These are phyloP conservation scores for Calophaca sinica DNA, from an alignment of 306 rosid genomes.

Conservation along the genomic window DNA sequence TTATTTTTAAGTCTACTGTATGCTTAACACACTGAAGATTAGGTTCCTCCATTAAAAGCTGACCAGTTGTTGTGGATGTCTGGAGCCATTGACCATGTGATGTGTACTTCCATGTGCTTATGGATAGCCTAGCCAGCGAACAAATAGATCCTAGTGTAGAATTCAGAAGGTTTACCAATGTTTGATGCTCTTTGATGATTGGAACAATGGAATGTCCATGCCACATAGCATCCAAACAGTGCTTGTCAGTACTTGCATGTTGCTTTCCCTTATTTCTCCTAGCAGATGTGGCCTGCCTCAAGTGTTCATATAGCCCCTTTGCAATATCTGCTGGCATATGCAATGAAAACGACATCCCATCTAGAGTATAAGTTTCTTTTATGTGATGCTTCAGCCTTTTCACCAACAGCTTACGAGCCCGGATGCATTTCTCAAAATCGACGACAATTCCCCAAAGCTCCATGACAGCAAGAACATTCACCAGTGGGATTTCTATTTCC, in stretches of 20 bases:
- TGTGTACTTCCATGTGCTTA: constrained; percentile 77
- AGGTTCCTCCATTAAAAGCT: constrained; percentile 98
- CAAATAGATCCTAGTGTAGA: constrained; percentile 92
- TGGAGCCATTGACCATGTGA: constrained; percentile 98
- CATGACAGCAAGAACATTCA: constrained; percentile 93
- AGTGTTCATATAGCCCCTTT: constrained; percentile 74
- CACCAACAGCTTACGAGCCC: constrained; percentile 80
- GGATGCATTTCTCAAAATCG: constrained; percentile 88
- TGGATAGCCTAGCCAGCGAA: constrained; percentile 77
- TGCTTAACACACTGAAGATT: constrained; percentile 98
- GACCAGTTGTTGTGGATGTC: constrained; percentile 96
- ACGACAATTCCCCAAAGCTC: constrained; percentile 96
- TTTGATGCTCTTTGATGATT: constrained; percentile 89
- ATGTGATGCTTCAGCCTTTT: constrained; percentile 79
- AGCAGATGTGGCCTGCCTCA: constrained; percentile 81
- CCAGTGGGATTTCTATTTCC: too few relatives aligned
- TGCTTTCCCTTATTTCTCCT: constrained; percentile 76
- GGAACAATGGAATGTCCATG: constrained; percentile 92
- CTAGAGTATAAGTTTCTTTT: constrained; percentile 86
- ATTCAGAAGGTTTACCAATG: constrained; percentile 88
- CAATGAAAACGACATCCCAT: constrained; percentile 86
- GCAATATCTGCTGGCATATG: constrained; percentile 90
- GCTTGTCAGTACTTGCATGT: constrained; percentile 94
- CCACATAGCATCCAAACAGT: constrained; percentile 89
- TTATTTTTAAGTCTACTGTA: constrained; percentile 74